Conservation (phyloP, 2,329 filamentous ascomycete species). For the Fusarium mangiferae region DNA sequence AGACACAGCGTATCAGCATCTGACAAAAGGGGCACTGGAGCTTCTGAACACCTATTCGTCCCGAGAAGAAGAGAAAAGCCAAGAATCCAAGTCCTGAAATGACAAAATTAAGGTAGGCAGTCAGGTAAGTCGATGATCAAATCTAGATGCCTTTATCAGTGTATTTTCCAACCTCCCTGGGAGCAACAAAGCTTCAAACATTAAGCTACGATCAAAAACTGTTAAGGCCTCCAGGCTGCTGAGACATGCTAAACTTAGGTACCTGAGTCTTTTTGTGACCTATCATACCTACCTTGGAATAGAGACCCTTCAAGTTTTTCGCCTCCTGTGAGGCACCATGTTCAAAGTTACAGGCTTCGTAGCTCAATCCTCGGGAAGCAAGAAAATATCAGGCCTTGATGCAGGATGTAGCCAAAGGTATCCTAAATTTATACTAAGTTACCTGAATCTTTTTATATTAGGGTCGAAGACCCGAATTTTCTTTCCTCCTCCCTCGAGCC, state of each 20-base stretch:
- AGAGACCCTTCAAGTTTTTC: background rate
- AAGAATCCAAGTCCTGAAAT: background rate
- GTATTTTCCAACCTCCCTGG: background rate
- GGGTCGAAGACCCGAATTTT: background rate
- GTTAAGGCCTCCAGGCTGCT: background rate
- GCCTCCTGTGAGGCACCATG: background rate
- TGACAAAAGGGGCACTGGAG: slow-evolving; percentile 23
- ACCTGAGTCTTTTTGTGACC: background rate
- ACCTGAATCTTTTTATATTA: too few relatives aligned
- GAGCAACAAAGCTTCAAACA: background rate
- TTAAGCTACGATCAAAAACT: background rate
- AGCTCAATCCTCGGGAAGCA: background rate
- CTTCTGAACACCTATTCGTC: slow-evolving; percentile 26
- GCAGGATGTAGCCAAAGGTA: too few relatives aligned
- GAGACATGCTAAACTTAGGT: background rate
- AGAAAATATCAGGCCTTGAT: background rate
- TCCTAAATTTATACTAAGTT: too few relatives aligned
- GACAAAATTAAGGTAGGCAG: background rate
- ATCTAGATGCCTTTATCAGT: background rate
- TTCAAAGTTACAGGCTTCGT: background rate
- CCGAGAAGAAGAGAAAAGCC: background rate
- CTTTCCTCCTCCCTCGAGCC: background rate
- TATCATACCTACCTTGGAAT: background rate
- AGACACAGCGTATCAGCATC: slow-evolving; percentile 29
- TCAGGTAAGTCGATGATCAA: background rate